Evolutionary conservation across 2,329 filamentous ascomycete genomes (phyloP).

Genomic region (Leptodontidium sp.): DNA sequence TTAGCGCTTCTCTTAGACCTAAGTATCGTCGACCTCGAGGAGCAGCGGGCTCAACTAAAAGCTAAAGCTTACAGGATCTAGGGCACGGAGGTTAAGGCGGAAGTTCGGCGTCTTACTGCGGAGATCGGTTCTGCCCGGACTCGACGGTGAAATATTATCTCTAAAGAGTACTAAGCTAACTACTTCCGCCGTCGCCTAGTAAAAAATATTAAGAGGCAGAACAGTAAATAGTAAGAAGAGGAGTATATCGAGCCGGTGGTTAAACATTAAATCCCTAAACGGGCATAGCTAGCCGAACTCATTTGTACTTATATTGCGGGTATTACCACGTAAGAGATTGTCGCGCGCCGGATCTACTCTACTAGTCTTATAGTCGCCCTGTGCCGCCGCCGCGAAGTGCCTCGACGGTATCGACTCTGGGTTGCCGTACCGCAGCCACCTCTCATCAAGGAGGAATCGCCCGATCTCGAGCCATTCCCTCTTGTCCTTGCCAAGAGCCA

Average conservation of each 20-base stretch:
- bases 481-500: too few species aligned
- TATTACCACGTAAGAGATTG: conserved; percentile 28
- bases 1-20: too few species aligned
- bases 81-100: not conserved
- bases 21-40: too few species aligned
- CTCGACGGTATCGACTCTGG: too few species aligned
- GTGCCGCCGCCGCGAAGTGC: too few species aligned
- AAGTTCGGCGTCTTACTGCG: conserved; percentile 3
- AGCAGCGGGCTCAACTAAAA: conserved; percentile 19
- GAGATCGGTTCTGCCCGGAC: not conserved
- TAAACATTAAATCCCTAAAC: too few species aligned
- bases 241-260: too few species aligned
- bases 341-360: too few species aligned
- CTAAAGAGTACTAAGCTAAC: not conserved
- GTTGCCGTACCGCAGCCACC: too few species aligned
- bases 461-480: too few species aligned
- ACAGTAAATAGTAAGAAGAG: not conserved
- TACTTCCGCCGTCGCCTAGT: not conserved
- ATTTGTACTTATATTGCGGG: conserved; percentile 15
- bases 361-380: too few species aligned
- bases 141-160: conserved; percentile 1
- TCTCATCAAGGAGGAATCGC: too few species aligned
- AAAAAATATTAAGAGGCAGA: not conserved
- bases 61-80: not conserved
- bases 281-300: not conserved